A percentile compares a stretch with the other conserved stretches of the same genome.
Conservation (phyloP, 345 rosid genomes). For the Physaria fendleri region DNA sequence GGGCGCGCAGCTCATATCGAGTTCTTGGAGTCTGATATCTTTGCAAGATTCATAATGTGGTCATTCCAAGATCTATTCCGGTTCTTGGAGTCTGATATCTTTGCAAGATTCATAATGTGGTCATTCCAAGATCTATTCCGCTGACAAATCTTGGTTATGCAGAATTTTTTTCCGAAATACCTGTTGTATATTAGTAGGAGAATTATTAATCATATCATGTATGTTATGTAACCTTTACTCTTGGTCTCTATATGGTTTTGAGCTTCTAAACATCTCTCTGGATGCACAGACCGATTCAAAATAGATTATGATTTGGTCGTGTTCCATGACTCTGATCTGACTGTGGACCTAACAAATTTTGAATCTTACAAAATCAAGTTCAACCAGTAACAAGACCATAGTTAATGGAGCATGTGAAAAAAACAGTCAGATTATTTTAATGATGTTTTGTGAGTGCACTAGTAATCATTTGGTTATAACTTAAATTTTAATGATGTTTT, state of each 20-base stretch:
- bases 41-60: slow-evolving; percentile 91
- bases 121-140: too few relatives aligned
- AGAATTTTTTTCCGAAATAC: background rate
- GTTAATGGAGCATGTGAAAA: background rate
- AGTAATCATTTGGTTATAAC: background rate
- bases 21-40: slow-evolving; percentile 84
- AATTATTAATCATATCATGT: too few relatives aligned
- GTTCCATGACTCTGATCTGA: background rate
- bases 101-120: too few relatives aligned
- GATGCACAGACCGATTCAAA: too few relatives aligned
- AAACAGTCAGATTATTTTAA: background rate
- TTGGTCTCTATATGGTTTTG: background rate
- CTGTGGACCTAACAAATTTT: too few relatives aligned
- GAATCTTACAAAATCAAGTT: background rate
- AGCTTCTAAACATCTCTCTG: too few relatives aligned
- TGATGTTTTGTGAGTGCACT: background rate
- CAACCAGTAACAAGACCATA: background rate
- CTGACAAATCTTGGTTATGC: slow-evolving; percentile 17
- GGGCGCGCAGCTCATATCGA: slow-evolving; percentile 98
- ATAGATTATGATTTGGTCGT: too few relatives aligned
- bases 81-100: too few relatives aligned
- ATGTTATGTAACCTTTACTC: background rate
- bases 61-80: slow-evolving; percentile 77
- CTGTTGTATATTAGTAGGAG: slow-evolving; percentile 30
- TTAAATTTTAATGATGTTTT: too few relatives aligned